Percentiles rank a stretch among this genome's conserved stretches.
Conservation (phyloP, 768 basidiomycete genomes). For the Lepiota subincarnata region DNA sequence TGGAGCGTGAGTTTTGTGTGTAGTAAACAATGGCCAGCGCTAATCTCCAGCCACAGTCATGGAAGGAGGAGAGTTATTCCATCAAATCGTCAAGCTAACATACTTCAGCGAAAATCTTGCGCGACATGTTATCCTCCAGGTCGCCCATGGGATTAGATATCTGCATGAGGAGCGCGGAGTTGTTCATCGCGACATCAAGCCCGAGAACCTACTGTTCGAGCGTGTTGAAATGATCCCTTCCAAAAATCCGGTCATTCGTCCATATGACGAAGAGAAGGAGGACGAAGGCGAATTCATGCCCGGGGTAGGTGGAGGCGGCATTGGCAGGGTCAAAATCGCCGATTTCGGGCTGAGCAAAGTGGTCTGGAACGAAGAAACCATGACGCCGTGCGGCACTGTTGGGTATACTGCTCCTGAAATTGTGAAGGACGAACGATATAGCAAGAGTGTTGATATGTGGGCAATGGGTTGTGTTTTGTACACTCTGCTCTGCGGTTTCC, state of each 20-base stretch:
- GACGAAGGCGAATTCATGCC: constrained; percentile 96
- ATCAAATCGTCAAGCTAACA: constrained; percentile 98
- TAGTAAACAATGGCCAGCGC: constrained; percentile 1
- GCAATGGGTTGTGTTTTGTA: constrained; percentile 98
- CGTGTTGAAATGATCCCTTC: constrained; percentile 90
- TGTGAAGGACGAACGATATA: constrained; percentile 96
- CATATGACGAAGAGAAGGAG: constrained; percentile 97
- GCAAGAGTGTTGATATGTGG: constrained; percentile 99
- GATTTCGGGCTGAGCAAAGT: constrained; percentile 98
- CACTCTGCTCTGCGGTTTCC: constrained; percentile 95
- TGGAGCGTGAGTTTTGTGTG: constrained; percentile 67
- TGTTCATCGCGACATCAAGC: constrained; percentile 98
- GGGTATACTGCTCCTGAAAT: constrained; percentile 99
- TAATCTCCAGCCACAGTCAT: constrained; percentile 55
- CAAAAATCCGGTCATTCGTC: constrained; percentile 65
- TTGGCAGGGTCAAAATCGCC: constrained; percentile 97
- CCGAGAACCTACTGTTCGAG: constrained; percentile 94
- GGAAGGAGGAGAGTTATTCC: constrained; percentile 98
- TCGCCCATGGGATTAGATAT: constrained; percentile 89
- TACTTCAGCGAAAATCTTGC: constrained; percentile 98
- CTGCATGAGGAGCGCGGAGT: constrained; percentile 97
- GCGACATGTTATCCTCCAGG: constrained; percentile 95
- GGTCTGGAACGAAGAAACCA: constrained; percentile 98
- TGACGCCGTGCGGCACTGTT: constrained; percentile 99
- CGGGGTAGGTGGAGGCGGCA: constrained; percentile 93